Base-by-base conservation (phyloP, 345 rosid species). In the Melastoma malabathricum region DNA sequence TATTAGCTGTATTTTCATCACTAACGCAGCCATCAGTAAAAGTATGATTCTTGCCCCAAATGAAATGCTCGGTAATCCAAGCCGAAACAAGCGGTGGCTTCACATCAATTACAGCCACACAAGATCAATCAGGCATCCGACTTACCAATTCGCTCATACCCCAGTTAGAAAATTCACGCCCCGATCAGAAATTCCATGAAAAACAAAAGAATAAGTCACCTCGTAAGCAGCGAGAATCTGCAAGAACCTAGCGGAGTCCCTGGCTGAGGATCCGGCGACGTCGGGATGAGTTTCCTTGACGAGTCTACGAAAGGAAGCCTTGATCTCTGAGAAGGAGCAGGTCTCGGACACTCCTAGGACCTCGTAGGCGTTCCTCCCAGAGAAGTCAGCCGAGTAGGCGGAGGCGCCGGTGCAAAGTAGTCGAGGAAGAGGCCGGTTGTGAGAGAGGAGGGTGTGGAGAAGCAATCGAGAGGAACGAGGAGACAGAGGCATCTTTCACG, bases 201-300 rank as follows among this genome's bases (percentile, higher is more conserved):
- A 51, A 51, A 10, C 43, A 9, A 51, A 51, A 15, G 25, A 29
- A 45, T 27, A 18, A 13, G 29, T 23, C 18, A 90, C 96, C 92
- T 86, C 94, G 63, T 90, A 86, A 68, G 98, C 92, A 20, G 96
- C 94, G 56, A 86, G 82, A 63, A 90, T 78, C 68, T 73, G 89
- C 62, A 90, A 64, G 72, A 90, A 86, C 48, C 85, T 87, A 51
- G 80, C 56, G 15, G 77, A 56, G 19, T 80, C 55, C 50, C 73
- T 72, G 48, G 64, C 70, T 57, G 61, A 67, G 2, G 80, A 66
- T 0, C 65, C 59, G 13, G 77, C 68, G 44, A 86, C 76, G 66
- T 90, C 98, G 2, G 98, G 98, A 62, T 86, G 98, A 70, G 94
- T 86, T 60, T 86, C 78, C 51, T 90, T 90, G 43, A 96, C 96